Conservation (phyloP, 306 rosid genomes). For the Sicyos baderoa region DNA sequence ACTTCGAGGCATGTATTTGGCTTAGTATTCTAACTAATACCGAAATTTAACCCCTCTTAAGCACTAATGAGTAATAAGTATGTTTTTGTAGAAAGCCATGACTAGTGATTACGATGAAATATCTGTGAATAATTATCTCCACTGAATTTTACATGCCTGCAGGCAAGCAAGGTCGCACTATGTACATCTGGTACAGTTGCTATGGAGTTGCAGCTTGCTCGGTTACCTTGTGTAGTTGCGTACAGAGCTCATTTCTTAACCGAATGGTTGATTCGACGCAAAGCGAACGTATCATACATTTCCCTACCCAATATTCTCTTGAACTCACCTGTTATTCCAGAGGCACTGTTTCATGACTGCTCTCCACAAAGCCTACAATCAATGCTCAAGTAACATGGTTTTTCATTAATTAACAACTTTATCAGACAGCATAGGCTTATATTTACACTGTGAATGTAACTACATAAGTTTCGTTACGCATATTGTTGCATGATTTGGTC, state of each 20-base stretch:
- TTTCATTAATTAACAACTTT: not conserved
- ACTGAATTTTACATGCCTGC: slow-evolving; percentile 16
- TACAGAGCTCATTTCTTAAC: slow-evolving; percentile 84
- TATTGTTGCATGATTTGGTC: not conserved
- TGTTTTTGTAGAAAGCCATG: not conserved
- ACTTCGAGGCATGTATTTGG: not conserved
- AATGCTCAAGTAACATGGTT: slow-evolving; percentile 39
- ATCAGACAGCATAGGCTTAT: not conserved
- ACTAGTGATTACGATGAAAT: not conserved
- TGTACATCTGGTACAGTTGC: slow-evolving; percentile 90
- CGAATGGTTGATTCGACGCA: slow-evolving; percentile 55
- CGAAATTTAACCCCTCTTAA: not conserved
- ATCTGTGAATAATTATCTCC: not conserved
- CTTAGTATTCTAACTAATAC: not conserved
- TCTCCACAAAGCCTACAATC: slow-evolving; percentile 44
- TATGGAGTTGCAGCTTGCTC: slow-evolving; percentile 76
- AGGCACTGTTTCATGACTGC: slow-evolving; percentile 66
- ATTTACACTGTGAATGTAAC: not conserved
- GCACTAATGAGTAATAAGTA: not conserved
- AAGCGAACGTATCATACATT: slow-evolving; percentile 56
- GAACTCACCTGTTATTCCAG: slow-evolving; percentile 63
- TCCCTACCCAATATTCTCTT: slow-evolving; percentile 85
- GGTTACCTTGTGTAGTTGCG: slow-evolving; percentile 70
- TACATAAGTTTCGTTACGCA: not conserved
- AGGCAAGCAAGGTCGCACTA: slow-evolving; percentile 80